Base-by-base conservation (phyloP, 106 monocot genomes). In the Platanthera zijinensis region DNA sequence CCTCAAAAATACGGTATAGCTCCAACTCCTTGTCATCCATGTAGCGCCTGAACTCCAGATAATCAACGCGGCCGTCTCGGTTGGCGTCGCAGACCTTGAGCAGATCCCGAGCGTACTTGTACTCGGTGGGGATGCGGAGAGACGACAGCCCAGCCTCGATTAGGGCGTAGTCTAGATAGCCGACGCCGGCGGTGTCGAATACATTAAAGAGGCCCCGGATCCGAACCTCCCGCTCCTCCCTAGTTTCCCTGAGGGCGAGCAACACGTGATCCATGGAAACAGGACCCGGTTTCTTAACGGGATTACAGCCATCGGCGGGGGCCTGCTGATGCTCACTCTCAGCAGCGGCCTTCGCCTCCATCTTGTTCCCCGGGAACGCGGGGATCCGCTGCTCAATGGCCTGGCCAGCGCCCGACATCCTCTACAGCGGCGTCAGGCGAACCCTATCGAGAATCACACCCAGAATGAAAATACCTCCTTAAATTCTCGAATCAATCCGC, bases 11-110 rank as follows among this genome's bases (percentile, higher is more conserved):
- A 52, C 92, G 78, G 79, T 99, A 99, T n/a, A 94, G 78, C 73
- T 99, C 92, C 50, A 94, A 80, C 83, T 94, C 94, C 77, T 94
- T 97, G 69, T 83, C 96, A 21, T 94, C 93, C 89, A 99, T 92
- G 80, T 94, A 92, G 17, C 82, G 56, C 62, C 84, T 74, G 72
- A 99, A 99, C 74, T 94, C 97, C 49, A 75, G 56, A 74, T 87
- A 91, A n/a, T 88, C 89, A 12, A 99, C 94, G 14, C 83, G 76
- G 8, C 97, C 97, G 12, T 99, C 92, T 5, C 84, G 51, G 57
- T 99, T 77, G 69, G 89, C 78, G 30, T 92, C 97, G 54, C 93
- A 93, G 49, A 94, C 94, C 80, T 73, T 89, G 51, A 99, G 63
- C 61, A 99, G 82, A 46, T 92, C 97, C 79, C 88, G 79, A 1